These are phyloP conservation scores for Nitzschia sp. DNA, from an alignment of 108 stramenopile genomes.

Conservation along the genomic window DNA sequence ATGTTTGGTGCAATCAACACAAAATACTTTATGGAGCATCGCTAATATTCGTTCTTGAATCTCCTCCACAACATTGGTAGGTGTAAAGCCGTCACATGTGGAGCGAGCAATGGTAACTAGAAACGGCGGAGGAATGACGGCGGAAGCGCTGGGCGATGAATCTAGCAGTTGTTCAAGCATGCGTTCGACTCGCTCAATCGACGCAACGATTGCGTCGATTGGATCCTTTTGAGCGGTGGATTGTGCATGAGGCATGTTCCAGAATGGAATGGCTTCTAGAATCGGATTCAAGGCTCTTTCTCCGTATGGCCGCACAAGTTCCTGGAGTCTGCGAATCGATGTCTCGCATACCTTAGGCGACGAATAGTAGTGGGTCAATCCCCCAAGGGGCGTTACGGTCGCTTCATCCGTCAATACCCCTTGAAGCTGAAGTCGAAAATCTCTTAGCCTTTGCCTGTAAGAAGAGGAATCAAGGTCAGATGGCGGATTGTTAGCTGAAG, in stretches of 20 bases:
- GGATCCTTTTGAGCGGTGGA: not conserved
- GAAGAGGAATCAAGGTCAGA: not conserved
- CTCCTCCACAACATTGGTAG: constrained; percentile 38
- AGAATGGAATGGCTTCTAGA: constrained; percentile 38
- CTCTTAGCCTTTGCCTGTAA: not conserved
- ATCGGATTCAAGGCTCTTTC: not conserved
- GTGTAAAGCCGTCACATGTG: constrained; percentile 54
- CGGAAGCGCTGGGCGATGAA: not conserved
- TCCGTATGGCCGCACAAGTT: not conserved
- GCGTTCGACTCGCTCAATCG: not conserved
- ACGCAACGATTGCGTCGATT: too few species aligned
- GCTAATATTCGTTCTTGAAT: constrained; percentile 38
- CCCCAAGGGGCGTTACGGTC: not conserved
- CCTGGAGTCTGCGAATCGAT: not conserved
- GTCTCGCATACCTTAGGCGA: not conserved
- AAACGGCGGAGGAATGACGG: constrained; percentile 34
- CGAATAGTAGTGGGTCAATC: not conserved
- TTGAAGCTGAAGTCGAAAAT: not conserved
- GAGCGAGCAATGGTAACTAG: constrained; percentile 56
- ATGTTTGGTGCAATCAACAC: not conserved
- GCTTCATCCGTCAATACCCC: not conserved
- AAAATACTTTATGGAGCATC: constrained; percentile 32
- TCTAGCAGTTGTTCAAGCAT: not conserved
- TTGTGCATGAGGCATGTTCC: constrained; percentile 48
- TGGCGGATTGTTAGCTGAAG: not conserved